phyloP scores from a whole-genome alignment of 2,329 filamentous ascomycete species.

The Sporothrix protearum region DNA sequence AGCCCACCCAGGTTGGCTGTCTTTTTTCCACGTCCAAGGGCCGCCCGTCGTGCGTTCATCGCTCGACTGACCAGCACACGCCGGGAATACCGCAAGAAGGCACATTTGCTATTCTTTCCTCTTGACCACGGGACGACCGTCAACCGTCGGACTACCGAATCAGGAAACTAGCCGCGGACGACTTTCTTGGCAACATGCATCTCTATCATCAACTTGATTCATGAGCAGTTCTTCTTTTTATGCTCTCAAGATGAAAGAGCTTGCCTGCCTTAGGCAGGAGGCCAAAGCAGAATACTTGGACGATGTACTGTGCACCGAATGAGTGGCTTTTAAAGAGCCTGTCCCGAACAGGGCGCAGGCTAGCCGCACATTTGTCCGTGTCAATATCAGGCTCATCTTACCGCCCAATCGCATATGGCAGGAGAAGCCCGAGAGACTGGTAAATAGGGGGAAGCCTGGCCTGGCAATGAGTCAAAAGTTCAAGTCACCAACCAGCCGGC shows the following conservation, averaged over 20 bases:
- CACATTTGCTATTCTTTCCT: neutral
- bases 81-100: neutral
- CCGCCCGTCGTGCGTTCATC: neutral
- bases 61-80: neutral
- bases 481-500: neutral
- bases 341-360: neutral
- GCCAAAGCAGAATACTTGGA: neutral
- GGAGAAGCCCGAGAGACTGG: neutral
- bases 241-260: neutral
- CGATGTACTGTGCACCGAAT: neutral
- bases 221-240: neutral
- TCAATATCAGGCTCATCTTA: neutral
- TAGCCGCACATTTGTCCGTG: neutral
- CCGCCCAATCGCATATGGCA: neutral
- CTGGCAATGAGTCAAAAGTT: neutral
- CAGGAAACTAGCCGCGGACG: neutral
- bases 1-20: neutral
- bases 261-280: neutral
- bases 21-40: neutral
- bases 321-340: neutral
- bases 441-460: neutral
- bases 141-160: neutral
- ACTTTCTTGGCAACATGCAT: neutral
- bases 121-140: neutral
- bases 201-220: neutral